These are phyloP conservation scores for Starmerella davenportii DNA, from an alignment of 805 yeast genomes.

Conservation along the genomic window DNA sequence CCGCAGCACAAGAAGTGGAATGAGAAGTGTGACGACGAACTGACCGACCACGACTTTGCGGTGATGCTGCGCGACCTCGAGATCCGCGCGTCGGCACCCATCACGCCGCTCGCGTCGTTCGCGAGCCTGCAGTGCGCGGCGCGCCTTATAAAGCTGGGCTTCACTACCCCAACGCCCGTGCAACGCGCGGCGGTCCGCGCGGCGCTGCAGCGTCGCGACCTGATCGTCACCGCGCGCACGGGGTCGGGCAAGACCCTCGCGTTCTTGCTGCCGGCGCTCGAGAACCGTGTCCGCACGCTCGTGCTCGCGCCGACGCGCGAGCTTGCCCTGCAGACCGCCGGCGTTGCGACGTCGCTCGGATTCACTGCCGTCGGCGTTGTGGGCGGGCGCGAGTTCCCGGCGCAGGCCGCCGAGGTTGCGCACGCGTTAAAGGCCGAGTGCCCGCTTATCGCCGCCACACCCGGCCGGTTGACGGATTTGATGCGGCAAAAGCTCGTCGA, in stretches of 20 bases:
- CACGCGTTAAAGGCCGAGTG: conserved; percentile 28
- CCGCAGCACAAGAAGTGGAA: conserved; percentile 34
- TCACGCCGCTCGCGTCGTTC: conserved; percentile 62
- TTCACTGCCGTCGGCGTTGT: conserved; percentile 43
- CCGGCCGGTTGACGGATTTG: conserved; percentile 77
- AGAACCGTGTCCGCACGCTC: conserved; percentile 32
- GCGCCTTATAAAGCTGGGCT: conserved; percentile 32
- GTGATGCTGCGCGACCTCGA: conserved; percentile 61
- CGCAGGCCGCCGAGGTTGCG: conserved; percentile 38
- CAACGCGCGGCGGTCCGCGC: conserved; percentile 79
- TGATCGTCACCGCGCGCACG: conserved; percentile 85
- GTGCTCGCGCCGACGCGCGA: conserved; percentile 88
- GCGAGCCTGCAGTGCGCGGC: conserved; percentile 1
- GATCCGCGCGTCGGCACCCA: conserved; percentile 36
- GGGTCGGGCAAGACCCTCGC: conserved; percentile 92
- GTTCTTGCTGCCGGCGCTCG: conserved; percentile 53
- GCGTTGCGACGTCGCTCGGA: conserved; percentile 41
- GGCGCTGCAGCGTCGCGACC: conserved; percentile 40
- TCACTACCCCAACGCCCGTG: conserved; percentile 65
- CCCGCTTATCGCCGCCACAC: conserved; percentile 67
- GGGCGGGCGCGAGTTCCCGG: conserved; percentile 79
- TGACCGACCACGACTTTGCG: conserved; percentile 82
- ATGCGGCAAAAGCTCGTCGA: conserved; percentile 47
- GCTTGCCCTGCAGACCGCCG: conserved; percentile 69
- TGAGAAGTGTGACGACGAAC: conserved; percentile 39